Base-by-base conservation (phyloP, 1,139 yeast genomes). In the Candida albicans region DNA sequence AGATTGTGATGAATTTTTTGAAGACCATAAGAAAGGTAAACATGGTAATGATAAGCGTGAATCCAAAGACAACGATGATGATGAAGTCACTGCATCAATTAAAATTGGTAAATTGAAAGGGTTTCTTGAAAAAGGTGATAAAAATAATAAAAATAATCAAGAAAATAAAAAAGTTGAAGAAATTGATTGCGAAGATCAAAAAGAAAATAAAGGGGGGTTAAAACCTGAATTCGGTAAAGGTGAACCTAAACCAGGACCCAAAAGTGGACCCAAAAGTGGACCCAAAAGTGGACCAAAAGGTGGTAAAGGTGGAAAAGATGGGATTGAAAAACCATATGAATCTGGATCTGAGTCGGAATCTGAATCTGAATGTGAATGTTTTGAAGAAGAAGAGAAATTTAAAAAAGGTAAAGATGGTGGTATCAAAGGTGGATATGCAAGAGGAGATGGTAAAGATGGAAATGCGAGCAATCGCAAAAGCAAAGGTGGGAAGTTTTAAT, bases 391-490 rank as follows among this genome's bases (percentile, higher is more conserved):
- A 27, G 29, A 27, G 8, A n/a, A 27, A 4, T 27, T 26, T 9
- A 33, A 29, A 9, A 33, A 30, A 8, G 22, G 10, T 22, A 15
- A 37, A 7, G 40, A 26, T 34, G 31, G 40, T 33, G 31, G 31
- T 37, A 34, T 34, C 29, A 37, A 37, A 31, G 22, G 29, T 29
- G 25, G 31, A 31, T 18, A 25, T 25, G 14, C 22, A 18, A 18
- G 22, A 18, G 22, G 22, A 7, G 26, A 27, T 14, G 13, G 33
- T 9, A 33, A 29, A 12, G 39, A 30, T 8, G 22, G 10, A 22
- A 15, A 37, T 11, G 40, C 34, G 40, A 37, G 40, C 33, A 37
- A 37, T 37, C 40, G 40, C 29, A 37, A 37, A 31, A 22, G 29
- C 34, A 29, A 37, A 31, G 12, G 24, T 25, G 14, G 28, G 12